Conservation (phyloP, 768 basidiomycete genomes). For the Rhodotorula graminis region DNA sequence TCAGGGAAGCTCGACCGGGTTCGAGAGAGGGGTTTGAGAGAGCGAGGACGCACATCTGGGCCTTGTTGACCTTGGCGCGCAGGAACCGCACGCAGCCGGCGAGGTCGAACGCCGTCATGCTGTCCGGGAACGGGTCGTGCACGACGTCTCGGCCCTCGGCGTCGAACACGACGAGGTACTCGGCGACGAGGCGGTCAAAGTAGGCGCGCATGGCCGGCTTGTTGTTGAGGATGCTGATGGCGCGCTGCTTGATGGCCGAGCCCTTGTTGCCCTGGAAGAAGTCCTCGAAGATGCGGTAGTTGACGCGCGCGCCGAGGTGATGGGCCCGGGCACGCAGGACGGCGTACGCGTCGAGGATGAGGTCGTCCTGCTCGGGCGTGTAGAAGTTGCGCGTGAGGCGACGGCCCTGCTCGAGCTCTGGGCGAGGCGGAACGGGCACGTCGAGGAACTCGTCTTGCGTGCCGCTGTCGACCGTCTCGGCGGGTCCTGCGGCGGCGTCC, state of each 20-base stretch:
- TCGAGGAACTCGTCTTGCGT: slow-evolving; percentile 29
- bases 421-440: slow-evolving; percentile 4
- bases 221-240: too few relatives aligned
- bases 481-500: background rate
- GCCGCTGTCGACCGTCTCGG: slow-evolving; percentile 5
- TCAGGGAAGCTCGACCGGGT: background rate
- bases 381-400: slow-evolving; percentile 69
- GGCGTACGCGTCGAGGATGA: slow-evolving; percentile 74
- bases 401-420: background rate
- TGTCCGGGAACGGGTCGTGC: slow-evolving; percentile 65
- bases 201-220: slow-evolving; percentile 66
- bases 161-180: slow-evolving; percentile 73
- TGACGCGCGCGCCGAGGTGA: slow-evolving; percentile 53
- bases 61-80: slow-evolving; percentile 75
- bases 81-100: slow-evolving; percentile 74
- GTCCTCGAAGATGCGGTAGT: slow-evolving; percentile 65
- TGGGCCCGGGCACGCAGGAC: slow-evolving; percentile 74
- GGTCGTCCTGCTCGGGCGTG: slow-evolving; percentile 81
- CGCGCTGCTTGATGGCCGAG: slow-evolving; percentile 55
- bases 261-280: slow-evolving; percentile 72
- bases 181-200: slow-evolving; percentile 69
- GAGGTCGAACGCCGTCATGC: slow-evolving; percentile 71
- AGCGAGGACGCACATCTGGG: slow-evolving; percentile 63
- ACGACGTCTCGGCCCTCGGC: slow-evolving; percentile 60
- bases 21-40: slow-evolving; percentile 5